A percentile compares a stretch with the other conserved stretches of the same genome.
phyloP scores from a whole-genome alignment of 768 basidiomycete species.

The Solioccasus polychromus region DNA sequence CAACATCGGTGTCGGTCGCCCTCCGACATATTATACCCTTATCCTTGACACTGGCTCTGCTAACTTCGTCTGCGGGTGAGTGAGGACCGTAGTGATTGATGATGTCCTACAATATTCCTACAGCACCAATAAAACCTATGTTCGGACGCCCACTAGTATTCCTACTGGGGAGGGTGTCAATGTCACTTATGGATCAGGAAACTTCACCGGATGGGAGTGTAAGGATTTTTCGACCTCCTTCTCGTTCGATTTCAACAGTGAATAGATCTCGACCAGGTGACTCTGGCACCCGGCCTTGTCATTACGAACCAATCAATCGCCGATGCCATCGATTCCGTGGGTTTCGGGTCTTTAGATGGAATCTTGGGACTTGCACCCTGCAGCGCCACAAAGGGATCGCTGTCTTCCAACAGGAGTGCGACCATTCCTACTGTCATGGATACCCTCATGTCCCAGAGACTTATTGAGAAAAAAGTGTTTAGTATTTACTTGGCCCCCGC shows the following conservation, averaged over 20 bases:
- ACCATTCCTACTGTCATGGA: no score
- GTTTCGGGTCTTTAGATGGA: constrained; percentile 19
- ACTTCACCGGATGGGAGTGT: neutral
- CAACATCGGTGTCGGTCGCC: constrained; percentile 25
- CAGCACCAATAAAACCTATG: constrained; percentile 27
- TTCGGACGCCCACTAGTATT: constrained; percentile 23
- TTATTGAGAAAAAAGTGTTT: no score
- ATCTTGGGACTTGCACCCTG: no score
- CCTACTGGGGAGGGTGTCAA: constrained; percentile 18
- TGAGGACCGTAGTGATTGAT: neutral
- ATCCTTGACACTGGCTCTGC: constrained; percentile 33
- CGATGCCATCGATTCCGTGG: constrained; percentile 38
- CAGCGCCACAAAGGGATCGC: no score
- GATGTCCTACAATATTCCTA: constrained; percentile 1
- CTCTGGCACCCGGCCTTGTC: neutral
- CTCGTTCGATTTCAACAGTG: neutral
- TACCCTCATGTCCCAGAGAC: no score
- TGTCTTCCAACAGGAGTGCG: no score
- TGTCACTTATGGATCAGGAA: neutral
- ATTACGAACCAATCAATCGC: constrained; percentile 32
- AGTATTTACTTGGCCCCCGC: neutral
- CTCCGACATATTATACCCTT: constrained; percentile 27
- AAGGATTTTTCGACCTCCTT: neutral
- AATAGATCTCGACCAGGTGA: constrained; percentile 10
- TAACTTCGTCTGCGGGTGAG: constrained; percentile 28